phyloP scores from a whole-genome alignment of 1,139 yeast genomes.

The Blastobotrys elegans region DNA sequence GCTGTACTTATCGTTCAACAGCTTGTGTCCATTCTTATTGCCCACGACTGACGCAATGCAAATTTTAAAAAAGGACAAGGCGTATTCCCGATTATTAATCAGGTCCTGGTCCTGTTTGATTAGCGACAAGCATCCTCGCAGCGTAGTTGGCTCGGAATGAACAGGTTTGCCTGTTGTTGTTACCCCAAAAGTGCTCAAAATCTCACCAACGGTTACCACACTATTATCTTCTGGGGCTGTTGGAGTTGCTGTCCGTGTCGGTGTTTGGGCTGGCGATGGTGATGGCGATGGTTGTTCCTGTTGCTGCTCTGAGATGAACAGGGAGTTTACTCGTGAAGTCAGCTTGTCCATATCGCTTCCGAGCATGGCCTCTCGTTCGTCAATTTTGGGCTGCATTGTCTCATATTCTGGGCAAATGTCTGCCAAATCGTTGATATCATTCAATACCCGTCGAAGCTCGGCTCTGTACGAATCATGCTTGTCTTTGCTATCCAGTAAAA shows the following conservation, averaged over 20 bases:
- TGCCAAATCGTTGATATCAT: background rate
- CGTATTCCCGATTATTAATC: background rate
- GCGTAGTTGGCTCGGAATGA: background rate
- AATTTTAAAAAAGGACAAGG: background rate
- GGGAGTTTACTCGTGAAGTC: background rate
- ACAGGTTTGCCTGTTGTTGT: background rate
- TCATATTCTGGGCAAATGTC: background rate
- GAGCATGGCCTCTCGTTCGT: background rate
- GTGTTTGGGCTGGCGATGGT: background rate
- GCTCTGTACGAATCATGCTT: background rate
- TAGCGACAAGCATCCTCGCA: background rate
- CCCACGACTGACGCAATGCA: conserved; percentile 1
- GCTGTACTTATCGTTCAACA: conserved; percentile 6
- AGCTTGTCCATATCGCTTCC: background rate
- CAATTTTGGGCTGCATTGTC: background rate
- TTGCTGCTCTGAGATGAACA: no score
- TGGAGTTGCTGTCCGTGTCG: background rate
- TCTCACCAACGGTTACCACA: background rate
- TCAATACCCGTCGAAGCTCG: background rate
- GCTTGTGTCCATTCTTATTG: background rate
- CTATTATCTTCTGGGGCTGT: background rate
- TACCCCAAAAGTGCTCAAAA: background rate
- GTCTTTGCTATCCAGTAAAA: background rate
- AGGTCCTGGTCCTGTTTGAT: conserved; percentile 1
- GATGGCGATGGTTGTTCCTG: no score